phyloP scores from a whole-genome alignment of 805 yeast species.

The Candida morakotiae region DNA sequence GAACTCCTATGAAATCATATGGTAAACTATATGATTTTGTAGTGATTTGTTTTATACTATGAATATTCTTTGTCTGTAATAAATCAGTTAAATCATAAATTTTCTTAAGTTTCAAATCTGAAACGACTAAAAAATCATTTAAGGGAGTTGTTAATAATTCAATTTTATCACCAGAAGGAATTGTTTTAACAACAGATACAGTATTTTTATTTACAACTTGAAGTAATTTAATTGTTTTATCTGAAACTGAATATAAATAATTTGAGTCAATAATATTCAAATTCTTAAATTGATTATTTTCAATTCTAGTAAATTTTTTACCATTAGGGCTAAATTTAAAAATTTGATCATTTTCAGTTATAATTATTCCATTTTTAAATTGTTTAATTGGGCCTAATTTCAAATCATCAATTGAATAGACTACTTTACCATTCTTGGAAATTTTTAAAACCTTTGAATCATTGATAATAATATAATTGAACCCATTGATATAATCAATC shows the following conservation, averaged over 20 bases:
- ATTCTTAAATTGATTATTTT: constrained; percentile 7
- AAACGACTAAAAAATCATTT: constrained; percentile 8
- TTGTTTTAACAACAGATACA: neutral
- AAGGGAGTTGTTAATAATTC: constrained; percentile 7
- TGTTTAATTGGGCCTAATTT: constrained; percentile 5
- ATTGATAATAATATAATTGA: constrained; percentile 4
- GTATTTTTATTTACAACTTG: constrained; percentile 2
- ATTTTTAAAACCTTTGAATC: constrained; percentile 6
- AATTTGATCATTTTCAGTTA: constrained; percentile 11
- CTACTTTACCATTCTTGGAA: constrained; percentile 11
- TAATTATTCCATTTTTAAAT: constrained; percentile 10
- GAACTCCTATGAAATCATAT: constrained; percentile 10
- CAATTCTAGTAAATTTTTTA: constrained; percentile 6
- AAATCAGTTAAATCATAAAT: constrained; percentile 21
- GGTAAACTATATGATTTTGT: constrained; percentile 4
- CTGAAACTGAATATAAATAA: constrained; percentile 3
- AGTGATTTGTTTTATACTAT: constrained; percentile 14
- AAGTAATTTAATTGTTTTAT: constrained; percentile 5
- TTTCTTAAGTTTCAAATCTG: constrained; percentile 7
- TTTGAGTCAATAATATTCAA: constrained; percentile 6
- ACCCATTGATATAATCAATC: constrained; percentile 3
- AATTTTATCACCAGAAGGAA: neutral
- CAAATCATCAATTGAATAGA: constrained; percentile 1
- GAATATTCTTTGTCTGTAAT: constrained; percentile 12
- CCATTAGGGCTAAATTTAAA: constrained; percentile 5